Conservation (phyloP, 1,284 basidiomycete genomes). For the Pseudozyma thailandica region DNA sequence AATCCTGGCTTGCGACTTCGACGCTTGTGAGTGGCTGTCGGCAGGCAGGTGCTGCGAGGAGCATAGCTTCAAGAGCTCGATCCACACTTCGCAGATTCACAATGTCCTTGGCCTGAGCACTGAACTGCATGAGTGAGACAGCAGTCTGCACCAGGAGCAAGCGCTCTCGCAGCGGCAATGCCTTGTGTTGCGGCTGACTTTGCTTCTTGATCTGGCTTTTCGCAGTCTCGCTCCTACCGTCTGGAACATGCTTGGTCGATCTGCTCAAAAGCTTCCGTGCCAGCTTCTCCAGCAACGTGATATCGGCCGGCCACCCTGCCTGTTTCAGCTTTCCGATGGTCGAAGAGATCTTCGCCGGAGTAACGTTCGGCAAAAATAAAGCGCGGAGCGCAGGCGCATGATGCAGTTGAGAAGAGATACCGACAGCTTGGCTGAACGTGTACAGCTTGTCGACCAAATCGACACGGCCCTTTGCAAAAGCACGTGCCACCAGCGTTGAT, state of each 20-base stretch:
- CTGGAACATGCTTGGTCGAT: slow-evolving; percentile 1
- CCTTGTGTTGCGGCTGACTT: neutral
- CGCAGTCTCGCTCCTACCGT: too few relatives aligned
- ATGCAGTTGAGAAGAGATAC: slow-evolving; percentile 9
- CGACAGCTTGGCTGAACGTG: slow-evolving; percentile 15
- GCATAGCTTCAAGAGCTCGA: slow-evolving; percentile 18
- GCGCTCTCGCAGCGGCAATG: neutral
- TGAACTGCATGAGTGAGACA: slow-evolving; percentile 15
- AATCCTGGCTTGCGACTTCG: neutral
- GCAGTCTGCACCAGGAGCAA: slow-evolving; percentile 16
- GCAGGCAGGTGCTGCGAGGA: neutral
- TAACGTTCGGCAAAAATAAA: slow-evolving; percentile 2
- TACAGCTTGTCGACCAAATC: slow-evolving; percentile 31
- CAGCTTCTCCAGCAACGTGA: slow-evolving; percentile 20
- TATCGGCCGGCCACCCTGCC: slow-evolving; percentile 17
- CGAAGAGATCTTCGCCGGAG: slow-evolving; percentile 10
- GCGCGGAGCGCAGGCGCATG: slow-evolving; percentile 9
- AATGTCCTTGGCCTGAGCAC: slow-evolving; percentile 11
- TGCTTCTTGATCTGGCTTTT: neutral
- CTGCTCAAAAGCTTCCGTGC: slow-evolving; percentile 16
- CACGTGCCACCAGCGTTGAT: slow-evolving; percentile 28
- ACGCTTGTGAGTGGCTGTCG: neutral
- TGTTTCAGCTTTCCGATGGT: slow-evolving; percentile 4
- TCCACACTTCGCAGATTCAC: slow-evolving; percentile 32
- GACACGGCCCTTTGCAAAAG: slow-evolving; percentile 14